Percentiles rank a stretch among this genome's conserved stretches.
Conservation (phyloP, 2,329 filamentous ascomycete genomes). For the Alternaria conjuncta region DNA sequence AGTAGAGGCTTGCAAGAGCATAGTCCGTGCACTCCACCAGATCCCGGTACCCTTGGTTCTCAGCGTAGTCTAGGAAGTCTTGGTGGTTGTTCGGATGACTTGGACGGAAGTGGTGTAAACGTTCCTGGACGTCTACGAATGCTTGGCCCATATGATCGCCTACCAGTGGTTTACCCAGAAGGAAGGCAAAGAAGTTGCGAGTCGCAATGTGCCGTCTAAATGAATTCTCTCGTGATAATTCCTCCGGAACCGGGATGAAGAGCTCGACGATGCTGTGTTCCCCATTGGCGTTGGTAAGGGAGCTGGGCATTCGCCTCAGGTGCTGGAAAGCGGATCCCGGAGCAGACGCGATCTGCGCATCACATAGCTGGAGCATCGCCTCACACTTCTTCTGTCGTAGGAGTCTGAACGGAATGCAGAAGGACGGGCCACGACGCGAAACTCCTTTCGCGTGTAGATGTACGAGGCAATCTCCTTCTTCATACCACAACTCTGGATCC, state of each 20-base stretch:
- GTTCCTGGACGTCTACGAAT: conserved; percentile 68
- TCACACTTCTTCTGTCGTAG: conserved; percentile 66
- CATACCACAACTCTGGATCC: conserved; percentile 75
- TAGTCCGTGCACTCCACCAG: conserved; percentile 71
- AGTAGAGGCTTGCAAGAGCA: conserved; percentile 69
- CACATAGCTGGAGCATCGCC: conserved; percentile 62
- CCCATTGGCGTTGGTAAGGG: conserved; percentile 51
- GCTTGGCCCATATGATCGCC: conserved; percentile 70
- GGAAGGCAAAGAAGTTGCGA: conserved; percentile 77
- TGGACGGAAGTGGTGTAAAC: conserved; percentile 68
- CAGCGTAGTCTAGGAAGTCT: conserved; percentile 70
- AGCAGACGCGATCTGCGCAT: conserved; percentile 39
- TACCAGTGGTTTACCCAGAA: conserved; percentile 70
- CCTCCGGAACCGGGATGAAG: conserved; percentile 71
- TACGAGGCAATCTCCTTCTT: conserved; percentile 71
- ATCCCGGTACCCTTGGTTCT: conserved; percentile 72
- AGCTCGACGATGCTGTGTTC: conserved; percentile 58
- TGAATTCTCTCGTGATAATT: conserved; percentile 60
- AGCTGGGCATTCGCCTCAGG: conserved; percentile 24
- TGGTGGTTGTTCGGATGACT: conserved; percentile 61
- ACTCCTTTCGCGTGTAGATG: conserved; percentile 71
- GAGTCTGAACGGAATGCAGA: conserved; percentile 66
- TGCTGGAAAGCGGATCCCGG: conserved; percentile 10
- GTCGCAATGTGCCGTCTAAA: conserved; percentile 71
- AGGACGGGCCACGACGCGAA: conserved; percentile 70